Base-by-base conservation (phyloP, 495 filamentous ascomycete genomes). In the Penicillium macrosclerotiorum region DNA sequence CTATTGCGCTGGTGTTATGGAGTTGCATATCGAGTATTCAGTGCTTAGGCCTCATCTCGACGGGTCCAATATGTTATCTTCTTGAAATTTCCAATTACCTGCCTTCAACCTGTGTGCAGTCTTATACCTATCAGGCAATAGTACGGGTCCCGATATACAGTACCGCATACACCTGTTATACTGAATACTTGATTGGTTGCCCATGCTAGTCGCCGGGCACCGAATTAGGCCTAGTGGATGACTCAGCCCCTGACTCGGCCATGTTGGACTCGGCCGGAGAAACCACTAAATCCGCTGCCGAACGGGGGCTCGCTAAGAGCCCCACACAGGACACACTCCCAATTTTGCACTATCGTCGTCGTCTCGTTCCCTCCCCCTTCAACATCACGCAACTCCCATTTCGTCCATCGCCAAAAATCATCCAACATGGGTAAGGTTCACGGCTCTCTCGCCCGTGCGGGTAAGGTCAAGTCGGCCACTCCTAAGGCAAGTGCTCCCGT, bases 381-480 rank as follows among this genome's bases (percentile, higher is more conserved):
- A 57, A 54, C 59, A 59, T 54, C 54, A 52, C 55, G 42, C 27
- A 54, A 33, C 38, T 44, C 42, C 43, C 41, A 37, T 34, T 41
- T 37, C 43, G 47, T 60, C 47, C 42, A 60, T 54, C 55, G 54
- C 48, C 59, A 59, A 54, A 47, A 60, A 57, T 62, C 53, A 63
- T 63, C 56, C 59, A 63, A 60, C 47, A 63, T 63, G 59, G 59
- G 59, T 63, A 63, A 63, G 59, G 59, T 63, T 63, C 59, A 63
- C 59, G 59, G 59, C 33, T 63, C 59, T 63, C 87, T 96, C 74
- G 91, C 91, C 69, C 91, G 91, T 86, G 91, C 92, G 65, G 93
- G 92, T 80, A 93, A 93, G 78, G 88, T 93, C 76, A 89, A 90
- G 82, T 85, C 86, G 68, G 87, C 89, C 67, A 92, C 89, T 62